Conservation (phyloP, 495 filamentous ascomycete genomes). For the Lasiosphaeriaceae sp. region DNA sequence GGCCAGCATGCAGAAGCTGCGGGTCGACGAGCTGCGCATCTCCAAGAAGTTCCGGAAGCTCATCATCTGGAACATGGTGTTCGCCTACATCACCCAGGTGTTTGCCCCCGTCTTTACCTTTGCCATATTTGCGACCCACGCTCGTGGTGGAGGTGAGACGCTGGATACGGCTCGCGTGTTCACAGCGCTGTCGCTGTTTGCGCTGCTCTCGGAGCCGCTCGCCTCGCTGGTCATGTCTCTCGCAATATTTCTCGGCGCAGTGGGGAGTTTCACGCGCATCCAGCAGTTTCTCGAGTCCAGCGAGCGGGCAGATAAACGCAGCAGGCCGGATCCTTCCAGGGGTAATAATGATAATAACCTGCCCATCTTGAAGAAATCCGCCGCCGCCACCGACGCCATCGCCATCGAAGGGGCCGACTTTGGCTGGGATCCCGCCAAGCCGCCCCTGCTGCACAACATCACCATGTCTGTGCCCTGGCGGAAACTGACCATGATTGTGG, state of each 20-base stretch:
- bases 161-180: slow-evolving; percentile 51
- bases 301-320: slow-evolving; percentile 19
- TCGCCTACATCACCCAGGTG: slow-evolving; percentile 50
- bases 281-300: slow-evolving; percentile 53
- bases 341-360: background rate
- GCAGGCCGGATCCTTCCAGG: too few relatives aligned
- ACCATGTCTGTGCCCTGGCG: slow-evolving; percentile 29
- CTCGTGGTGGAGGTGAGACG: slow-evolving; percentile 27
- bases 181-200: slow-evolving; percentile 59
- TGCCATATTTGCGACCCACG: slow-evolving; percentile 28
- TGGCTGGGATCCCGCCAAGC: slow-evolving; percentile 47
- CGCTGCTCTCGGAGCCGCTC: slow-evolving; percentile 56
- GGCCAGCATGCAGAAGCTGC: slow-evolving; percentile 48
- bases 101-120: slow-evolving; percentile 44
- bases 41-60: slow-evolving; percentile 55
- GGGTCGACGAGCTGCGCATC: slow-evolving; percentile 54
- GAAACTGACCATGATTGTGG: slow-evolving; percentile 49
- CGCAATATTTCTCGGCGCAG: slow-evolving; percentile 48
- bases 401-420: slow-evolving; percentile 46
- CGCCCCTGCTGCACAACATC: slow-evolving; percentile 41
- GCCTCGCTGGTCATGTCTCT: slow-evolving; percentile 54
- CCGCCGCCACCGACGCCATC: slow-evolving; percentile 21
- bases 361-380: slow-evolving; percentile 4
- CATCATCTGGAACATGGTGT: slow-evolving; percentile 30
- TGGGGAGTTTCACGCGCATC: slow-evolving; percentile 58